These are phyloP conservation scores for Botrytis pseudocinerea DNA, from an alignment of 2,329 filamentous ascomycete species.

Conservation along the genomic window DNA sequence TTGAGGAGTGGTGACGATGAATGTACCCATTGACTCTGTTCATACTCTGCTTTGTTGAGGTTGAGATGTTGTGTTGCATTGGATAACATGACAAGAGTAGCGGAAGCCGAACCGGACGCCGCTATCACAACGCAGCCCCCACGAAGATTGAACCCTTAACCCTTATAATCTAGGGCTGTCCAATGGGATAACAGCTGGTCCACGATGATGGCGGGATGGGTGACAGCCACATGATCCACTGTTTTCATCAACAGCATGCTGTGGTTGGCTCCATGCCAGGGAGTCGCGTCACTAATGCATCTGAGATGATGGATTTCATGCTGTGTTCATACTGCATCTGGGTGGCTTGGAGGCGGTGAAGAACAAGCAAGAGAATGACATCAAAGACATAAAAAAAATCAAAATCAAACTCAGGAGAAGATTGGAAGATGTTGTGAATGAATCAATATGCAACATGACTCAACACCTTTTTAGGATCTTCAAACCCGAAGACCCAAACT, in stretches of 20 bases:
- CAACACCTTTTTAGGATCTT: not conserved
- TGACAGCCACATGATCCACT: conserved; percentile 5
- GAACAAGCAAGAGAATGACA: not conserved
- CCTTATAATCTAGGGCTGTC: not conserved
- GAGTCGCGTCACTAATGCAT: not conserved
- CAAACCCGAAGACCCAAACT: not conserved
- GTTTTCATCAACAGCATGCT: not conserved
- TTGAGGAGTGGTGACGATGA: not conserved
- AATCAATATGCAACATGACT: not conserved
- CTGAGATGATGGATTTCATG: conserved; percentile 2
- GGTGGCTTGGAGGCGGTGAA: conserved; percentile 13
- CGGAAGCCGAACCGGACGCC: not conserved
- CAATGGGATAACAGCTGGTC: not conserved
- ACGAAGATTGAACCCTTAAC: conserved; percentile 4
- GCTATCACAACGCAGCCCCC: not conserved
- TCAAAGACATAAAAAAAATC: not conserved
- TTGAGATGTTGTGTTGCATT: conserved; percentile 15
- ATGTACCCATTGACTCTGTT: not conserved
- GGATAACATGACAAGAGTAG: not conserved
- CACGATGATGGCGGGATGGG: not conserved
- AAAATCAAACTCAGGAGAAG: not conserved
- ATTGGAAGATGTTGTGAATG: not conserved
- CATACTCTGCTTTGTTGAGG: conserved; percentile 9
- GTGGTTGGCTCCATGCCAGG: not conserved
- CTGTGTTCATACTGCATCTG: not conserved